phyloP scores from a whole-genome alignment of 805 yeast genomes.

The Candida piceae region DNA sequence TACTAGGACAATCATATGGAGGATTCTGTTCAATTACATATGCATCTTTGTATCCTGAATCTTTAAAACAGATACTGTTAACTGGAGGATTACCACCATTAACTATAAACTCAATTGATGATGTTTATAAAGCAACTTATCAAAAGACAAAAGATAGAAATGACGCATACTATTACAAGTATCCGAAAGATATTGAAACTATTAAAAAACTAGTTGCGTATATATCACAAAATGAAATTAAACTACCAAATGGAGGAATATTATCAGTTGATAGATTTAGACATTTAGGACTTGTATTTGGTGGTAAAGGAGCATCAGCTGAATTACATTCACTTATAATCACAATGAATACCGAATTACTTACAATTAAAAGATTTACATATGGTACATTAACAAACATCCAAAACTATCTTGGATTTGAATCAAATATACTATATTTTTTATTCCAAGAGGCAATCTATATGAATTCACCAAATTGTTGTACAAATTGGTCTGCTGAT shows the following conservation, averaged over 20 bases:
- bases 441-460: conserved; percentile 57
- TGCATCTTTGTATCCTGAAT: conserved; percentile 37
- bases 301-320: conserved; percentile 47
- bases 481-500: conserved; percentile 47
- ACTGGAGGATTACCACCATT: conserved; percentile 61
- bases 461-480: conserved; percentile 36
- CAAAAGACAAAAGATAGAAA: conserved; percentile 44
- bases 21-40: conserved; percentile 50
- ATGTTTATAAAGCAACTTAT: conserved; percentile 46
- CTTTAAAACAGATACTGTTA: conserved; percentile 39
- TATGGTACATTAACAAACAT: conserved; percentile 32
- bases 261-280: conserved; percentile 49
- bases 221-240: conserved; percentile 26
- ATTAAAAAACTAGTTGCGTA: conserved; percentile 36
- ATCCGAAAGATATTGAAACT: conserved; percentile 39
- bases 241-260: conserved; percentile 47
- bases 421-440: conserved; percentile 50
- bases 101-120: conserved; percentile 33
- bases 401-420: conserved; percentile 37
- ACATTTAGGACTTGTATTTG: conserved; percentile 47
- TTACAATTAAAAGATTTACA: conserved; percentile 32
- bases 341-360: conserved; percentile 36
- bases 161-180: conserved; percentile 41
- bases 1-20: conserved; percentile 53
- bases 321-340: conserved; percentile 39